These are phyloP conservation scores for Penicillium argentinense DNA, from an alignment of 495 filamentous ascomycete species.

Conservation along the genomic window DNA sequence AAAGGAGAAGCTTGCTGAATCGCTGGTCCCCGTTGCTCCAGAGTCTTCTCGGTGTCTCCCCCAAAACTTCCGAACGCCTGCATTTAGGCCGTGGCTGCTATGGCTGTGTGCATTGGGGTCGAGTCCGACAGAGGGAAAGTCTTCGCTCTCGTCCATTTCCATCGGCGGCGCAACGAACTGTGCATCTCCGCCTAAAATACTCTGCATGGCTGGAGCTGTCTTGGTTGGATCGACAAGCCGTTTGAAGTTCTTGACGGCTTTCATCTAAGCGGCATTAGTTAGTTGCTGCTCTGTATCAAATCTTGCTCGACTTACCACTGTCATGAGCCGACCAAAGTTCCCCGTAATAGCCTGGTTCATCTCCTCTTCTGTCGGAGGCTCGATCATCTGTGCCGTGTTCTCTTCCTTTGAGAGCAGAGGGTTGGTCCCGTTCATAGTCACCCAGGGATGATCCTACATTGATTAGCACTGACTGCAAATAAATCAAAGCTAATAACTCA, in stretches of 20 bases:
- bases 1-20: conserved; percentile 17
- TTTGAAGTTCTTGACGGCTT: conserved; percentile 89
- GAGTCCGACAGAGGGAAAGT: conserved; percentile 24
- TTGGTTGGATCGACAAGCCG: conserved; percentile 48
- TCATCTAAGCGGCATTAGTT: no score
- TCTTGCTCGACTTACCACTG: conserved; percentile 82
- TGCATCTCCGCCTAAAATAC: conserved; percentile 54
- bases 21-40: conserved; percentile 23
- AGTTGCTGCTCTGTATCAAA: no score
- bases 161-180: conserved; percentile 58
- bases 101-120: conserved; percentile 16
- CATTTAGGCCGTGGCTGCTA: conserved; percentile 49
- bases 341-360: conserved; percentile 86
- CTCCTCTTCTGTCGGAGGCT: conserved; percentile 82
- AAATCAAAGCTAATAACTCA: conserved; percentile 41
- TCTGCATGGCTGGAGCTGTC: conserved; percentile 51
- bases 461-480: conserved; percentile 5
- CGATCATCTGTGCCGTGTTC: conserved; percentile 79
- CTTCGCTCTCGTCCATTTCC: conserved; percentile 51
- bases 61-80: conserved; percentile 49
- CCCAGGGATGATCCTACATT: conserved; percentile 85
- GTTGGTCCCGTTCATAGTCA: conserved; percentile 79
- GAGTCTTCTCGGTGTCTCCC: conserved; percentile 39
- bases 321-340: conserved; percentile 79
- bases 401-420: conserved; percentile 78